Conservation (phyloP, 495 filamentous ascomycete species). For the Trichodelitschia bisporula region DNA sequence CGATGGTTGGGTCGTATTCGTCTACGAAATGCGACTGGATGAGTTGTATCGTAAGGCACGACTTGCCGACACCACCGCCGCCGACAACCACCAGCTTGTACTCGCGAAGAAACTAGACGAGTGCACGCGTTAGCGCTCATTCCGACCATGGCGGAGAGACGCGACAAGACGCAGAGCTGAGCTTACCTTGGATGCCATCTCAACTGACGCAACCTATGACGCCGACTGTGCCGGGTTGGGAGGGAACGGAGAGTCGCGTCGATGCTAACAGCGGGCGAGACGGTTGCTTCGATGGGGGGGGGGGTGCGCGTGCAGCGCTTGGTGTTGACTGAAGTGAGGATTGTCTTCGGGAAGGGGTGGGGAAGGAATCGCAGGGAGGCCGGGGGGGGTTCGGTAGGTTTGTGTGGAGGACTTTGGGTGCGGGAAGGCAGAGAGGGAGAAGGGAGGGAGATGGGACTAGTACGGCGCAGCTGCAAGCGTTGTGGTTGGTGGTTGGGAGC, state of each 20-base stretch:
- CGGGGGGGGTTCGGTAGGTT: no score
- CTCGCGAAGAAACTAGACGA: conserved; percentile 69
- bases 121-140: conserved; percentile 4
- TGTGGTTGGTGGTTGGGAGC: no score
- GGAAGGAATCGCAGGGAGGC: no score
- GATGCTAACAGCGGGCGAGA: no score
- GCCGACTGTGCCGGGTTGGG: no score
- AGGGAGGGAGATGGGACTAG: background rate
- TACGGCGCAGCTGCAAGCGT: no score
- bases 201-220: no score
- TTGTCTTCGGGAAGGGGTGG: no score
- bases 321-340: conserved; percentile 1
- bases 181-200: conserved; percentile 12
- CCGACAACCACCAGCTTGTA: conserved; percentile 98
- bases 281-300: no score
- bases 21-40: conserved; percentile 98
- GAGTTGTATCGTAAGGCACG: conserved; percentile 95
- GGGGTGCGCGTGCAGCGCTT: conserved; percentile 4
- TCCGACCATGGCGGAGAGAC: background rate
- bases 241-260: no score
- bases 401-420: no score
- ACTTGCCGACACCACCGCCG: conserved; percentile 95
- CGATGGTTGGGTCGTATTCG: conserved; percentile 97
- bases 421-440: background rate
- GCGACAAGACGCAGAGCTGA: background rate